Evolutionary conservation across 2,329 filamentous ascomycete genomes (phyloP), one percentile per base, ranked within the genome.

Genomic region (Pseudovirgaria hyperparasitica): DNA sequence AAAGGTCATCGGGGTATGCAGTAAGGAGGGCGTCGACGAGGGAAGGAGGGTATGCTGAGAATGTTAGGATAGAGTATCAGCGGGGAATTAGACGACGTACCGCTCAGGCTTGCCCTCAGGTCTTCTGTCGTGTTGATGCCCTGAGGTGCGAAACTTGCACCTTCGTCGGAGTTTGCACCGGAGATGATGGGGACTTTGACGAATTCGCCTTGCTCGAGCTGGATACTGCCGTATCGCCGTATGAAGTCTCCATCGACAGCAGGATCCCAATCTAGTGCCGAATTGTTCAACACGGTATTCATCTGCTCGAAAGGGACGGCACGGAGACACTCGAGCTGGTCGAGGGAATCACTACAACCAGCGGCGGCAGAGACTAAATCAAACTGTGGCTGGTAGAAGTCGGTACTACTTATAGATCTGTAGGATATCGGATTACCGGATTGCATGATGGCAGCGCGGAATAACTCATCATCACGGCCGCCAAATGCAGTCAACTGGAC

Each of bases 131-230:
- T 74, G 45, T 75, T 67, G 37, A 77, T 64, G 12, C 62, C 67
- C 2, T 38, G 48, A 2, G 63, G 60, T 0, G 59, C 65, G 40
- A 76, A 76, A 7, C 60, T 57, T 1, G 66, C 68, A 2, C 72
- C 76, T 48, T 82, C 76, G 39, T 81, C 76, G 0, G 64, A 64
- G 46, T 79, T 80, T 15, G 63, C 65, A 6, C 77, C 76, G 29
- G 68, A 60, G 4, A 82, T 54, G 28, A 78, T 63, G 1, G 74
- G 72, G 1, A 80, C 65, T 30, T 70, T 63, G 28, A 76, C 66
- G 37, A 80, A 78, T 15, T 62, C 62, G 23, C 72, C 72, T 3
- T 60, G 48, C 4, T 57, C 51, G 2, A 81, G 53, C 32, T 74
- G 67, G 6, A 63, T 47, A 6, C 65, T 67, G 4, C 63, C 63